phyloP scores from a whole-genome alignment of 805 yeast genomes.

The Candida anglica region DNA sequence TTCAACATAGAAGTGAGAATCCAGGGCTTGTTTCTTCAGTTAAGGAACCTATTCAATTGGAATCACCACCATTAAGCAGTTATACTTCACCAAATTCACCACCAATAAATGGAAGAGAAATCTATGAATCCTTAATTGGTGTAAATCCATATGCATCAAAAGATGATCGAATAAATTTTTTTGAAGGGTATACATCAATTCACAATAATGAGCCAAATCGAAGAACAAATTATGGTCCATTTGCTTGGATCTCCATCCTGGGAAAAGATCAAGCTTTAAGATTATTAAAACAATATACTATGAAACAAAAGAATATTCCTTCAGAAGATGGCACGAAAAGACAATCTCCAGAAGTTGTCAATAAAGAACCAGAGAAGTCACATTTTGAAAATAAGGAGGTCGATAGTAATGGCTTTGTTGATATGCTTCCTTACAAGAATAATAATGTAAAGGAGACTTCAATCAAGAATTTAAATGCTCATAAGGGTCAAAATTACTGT shows the following conservation, averaged over 20 bases:
- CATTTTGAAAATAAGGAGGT: slow-evolving; percentile 13
- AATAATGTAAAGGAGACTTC: slow-evolving; percentile 1
- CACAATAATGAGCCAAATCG: slow-evolving; percentile 14
- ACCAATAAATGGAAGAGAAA: no score
- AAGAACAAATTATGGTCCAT: slow-evolving; percentile 20
- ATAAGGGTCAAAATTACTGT: background rate
- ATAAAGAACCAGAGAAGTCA: slow-evolving; percentile 7
- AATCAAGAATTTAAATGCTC: background rate
- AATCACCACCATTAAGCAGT: no score
- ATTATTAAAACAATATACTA: slow-evolving; percentile 3
- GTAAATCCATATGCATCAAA: slow-evolving; percentile 7
- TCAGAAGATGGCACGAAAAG: no score
- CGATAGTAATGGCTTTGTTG: slow-evolving; percentile 19
- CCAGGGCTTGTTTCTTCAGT: no score
- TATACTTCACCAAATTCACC: no score
- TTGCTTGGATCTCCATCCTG: slow-evolving; percentile 21
- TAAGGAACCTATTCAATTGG: no score
- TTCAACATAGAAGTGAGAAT: no score
- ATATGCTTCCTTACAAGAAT: slow-evolving; percentile 12
- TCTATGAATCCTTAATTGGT: no score
- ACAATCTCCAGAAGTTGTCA: background rate
- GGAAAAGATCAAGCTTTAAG: slow-evolving; percentile 14
- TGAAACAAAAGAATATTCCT: slow-evolving; percentile 1
- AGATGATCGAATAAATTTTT: slow-evolving; percentile 8
- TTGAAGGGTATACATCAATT: slow-evolving; percentile 9